Percentiles rank a stretch among this genome's conserved stretches.
Conservation (phyloP, 192 early-diverging fungal species). For the Coemansia sp. region DNA sequence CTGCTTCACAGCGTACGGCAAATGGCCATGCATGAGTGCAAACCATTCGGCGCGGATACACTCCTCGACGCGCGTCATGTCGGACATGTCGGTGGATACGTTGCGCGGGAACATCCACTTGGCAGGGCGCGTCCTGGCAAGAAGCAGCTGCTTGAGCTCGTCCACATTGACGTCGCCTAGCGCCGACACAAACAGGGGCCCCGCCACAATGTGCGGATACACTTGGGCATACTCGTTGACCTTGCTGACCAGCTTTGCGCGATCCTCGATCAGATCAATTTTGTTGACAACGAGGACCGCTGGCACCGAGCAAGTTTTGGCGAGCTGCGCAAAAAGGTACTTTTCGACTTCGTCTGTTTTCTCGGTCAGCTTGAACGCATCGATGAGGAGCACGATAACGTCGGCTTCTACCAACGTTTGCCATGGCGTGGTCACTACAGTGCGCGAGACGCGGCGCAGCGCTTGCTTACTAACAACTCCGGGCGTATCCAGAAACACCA, state of each 20-base stretch:
- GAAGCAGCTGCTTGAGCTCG: conserved; percentile 22
- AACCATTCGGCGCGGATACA: conserved; percentile 51
- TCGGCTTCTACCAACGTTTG: conserved; percentile 38
- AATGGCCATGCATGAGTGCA: conserved; percentile 25
- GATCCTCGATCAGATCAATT: conserved; percentile 33
- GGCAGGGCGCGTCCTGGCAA: conserved; percentile 24
- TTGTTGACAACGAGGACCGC: conserved; percentile 50
- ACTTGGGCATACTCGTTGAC: conserved; percentile 15
- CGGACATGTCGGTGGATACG: conserved; percentile 40
- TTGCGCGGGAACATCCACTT: conserved; percentile 36
- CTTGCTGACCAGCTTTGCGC: conserved; percentile 15
- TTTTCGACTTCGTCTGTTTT: conserved; percentile 38
- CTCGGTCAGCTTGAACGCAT: conserved; percentile 38
- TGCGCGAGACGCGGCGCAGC: conserved; percentile 30
- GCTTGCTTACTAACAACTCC: conserved; percentile 45
- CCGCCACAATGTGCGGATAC: conserved; percentile 23
- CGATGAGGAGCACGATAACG: conserved; percentile 30
- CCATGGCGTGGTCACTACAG: conserved; percentile 48
- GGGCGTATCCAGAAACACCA: conserved; percentile 57
- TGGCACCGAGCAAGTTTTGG: conserved; percentile 3
- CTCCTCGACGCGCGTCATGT: conserved; percentile 46
- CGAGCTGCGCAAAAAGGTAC: conserved; percentile 32
- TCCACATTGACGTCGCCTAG: conserved; percentile 34
- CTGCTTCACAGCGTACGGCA: conserved; percentile 42
- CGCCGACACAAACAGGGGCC: conserved; percentile 44